Evolutionary conservation across 352 stramenopile genomes (phyloP).

Genomic region (Globisporangium cederbergense): DNA sequence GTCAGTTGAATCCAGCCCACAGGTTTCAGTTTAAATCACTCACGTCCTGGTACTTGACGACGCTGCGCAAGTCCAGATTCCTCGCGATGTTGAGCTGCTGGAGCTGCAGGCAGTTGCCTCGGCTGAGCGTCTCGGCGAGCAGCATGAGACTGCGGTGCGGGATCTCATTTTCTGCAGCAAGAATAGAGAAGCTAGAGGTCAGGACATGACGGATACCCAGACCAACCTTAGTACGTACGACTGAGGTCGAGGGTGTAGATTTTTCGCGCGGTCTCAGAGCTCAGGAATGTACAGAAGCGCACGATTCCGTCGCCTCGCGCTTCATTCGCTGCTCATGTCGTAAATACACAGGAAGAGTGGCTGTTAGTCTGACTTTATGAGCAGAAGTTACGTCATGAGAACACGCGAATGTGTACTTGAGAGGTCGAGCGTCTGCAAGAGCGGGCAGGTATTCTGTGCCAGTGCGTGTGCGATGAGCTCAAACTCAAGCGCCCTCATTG

Average conservation of each 20-base stretch:
- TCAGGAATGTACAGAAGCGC: conserved; percentile 39
- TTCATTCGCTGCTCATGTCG: conserved; percentile 32
- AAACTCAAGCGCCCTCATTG: conserved; percentile 32
- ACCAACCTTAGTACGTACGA: conserved; percentile 17
- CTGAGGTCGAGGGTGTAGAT: conserved; percentile 50
- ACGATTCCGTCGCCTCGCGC: conserved; percentile 37
- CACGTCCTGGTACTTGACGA: conserved; percentile 48
- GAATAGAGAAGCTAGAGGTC: not conserved
- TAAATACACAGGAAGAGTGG: not conserved
- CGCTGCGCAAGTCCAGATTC: conserved; percentile 36
- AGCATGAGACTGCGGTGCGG: conserved; percentile 30
- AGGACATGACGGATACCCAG: not conserved
- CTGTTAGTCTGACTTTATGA: no score
- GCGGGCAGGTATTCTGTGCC: conserved; percentile 19
- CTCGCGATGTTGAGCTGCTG: conserved; percentile 51
- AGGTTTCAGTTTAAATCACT: not conserved
- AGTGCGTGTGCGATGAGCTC: conserved; percentile 26
- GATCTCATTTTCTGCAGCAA: conserved; percentile 46
- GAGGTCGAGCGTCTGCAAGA: conserved; percentile 33
- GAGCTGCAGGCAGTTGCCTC: conserved; percentile 36
- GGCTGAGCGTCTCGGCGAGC: conserved; percentile 39
- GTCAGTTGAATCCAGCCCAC: not conserved
- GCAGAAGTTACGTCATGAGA: not conserved
- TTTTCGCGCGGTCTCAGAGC: conserved; percentile 22
- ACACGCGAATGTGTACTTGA: conserved; percentile 20